A percentile compares a stretch with the other conserved stretches of the same genome.
Conservation (phyloP, 768 basidiomycete species). For the Boletus tomentosulus region DNA sequence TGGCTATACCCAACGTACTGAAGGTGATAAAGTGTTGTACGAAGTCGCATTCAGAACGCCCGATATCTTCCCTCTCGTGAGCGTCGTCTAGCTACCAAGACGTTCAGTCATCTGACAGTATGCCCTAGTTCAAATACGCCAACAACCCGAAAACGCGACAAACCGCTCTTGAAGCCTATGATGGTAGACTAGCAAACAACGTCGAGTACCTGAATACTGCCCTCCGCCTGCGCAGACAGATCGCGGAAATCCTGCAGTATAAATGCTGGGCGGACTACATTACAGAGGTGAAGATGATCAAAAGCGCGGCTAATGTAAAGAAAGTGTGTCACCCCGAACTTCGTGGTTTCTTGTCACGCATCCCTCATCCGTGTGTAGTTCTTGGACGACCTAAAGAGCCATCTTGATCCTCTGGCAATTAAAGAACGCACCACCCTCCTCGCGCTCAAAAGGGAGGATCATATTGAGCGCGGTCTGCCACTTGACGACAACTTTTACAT, state of each 20-base stretch:
- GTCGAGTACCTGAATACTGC: conserved; percentile 65
- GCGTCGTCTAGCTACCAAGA: conserved; percentile 14
- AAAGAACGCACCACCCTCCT: conserved; percentile 67
- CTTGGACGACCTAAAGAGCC: conserved; percentile 68
- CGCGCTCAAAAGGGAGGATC: conserved; percentile 71
- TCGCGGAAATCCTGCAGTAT: conserved; percentile 66
- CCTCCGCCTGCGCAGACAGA: conserved; percentile 65
- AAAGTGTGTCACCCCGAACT: conserved; percentile 37
- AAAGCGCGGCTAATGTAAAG: conserved; percentile 56
- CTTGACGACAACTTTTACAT: conserved; percentile 73
- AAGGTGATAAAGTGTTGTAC: conserved; percentile 55
- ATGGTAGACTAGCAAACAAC: conserved; percentile 65
- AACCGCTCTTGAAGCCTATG: conserved; percentile 61
- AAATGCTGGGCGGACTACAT: conserved; percentile 80
- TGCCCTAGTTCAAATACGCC: conserved; percentile 71
- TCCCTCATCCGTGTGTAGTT: conserved; percentile 44
- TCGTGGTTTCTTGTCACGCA: not conserved
- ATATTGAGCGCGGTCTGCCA: conserved; percentile 51
- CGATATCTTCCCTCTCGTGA: conserved; percentile 73
- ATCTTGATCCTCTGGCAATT: conserved; percentile 66
- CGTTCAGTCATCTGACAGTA: not conserved
- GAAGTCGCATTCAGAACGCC: conserved; percentile 80
- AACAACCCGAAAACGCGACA: conserved; percentile 65
- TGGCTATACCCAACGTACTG: conserved; percentile 66
- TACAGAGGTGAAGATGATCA: conserved; percentile 86